Percentiles rank a stretch among this genome's conserved stretches.
These are phyloP conservation scores for Naganishia vaughanmartiniae DNA, from an alignment of 768 basidiomycete genomes.

Conservation along the genomic window DNA sequence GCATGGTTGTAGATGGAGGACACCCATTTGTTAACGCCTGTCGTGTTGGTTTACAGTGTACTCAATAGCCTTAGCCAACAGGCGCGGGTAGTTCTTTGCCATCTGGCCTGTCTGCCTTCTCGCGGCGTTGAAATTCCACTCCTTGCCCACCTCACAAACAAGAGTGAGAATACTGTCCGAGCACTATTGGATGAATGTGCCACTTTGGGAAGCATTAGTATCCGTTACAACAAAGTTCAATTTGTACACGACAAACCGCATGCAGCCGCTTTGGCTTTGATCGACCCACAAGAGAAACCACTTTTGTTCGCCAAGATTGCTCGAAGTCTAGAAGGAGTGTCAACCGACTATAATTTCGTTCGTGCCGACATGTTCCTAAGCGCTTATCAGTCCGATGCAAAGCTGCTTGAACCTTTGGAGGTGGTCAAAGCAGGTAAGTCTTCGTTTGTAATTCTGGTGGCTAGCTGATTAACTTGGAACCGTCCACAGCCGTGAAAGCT, in stretches of 20 bases:
- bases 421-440: constrained; percentile 8
- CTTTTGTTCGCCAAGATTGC: constrained; percentile 4
- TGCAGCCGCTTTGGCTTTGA: constrained; percentile 15
- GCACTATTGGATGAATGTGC: not conserved
- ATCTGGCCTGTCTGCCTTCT: constrained; percentile 38
- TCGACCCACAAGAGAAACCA: not conserved
- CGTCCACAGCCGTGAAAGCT: constrained; percentile 7
- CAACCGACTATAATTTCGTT: not conserved
- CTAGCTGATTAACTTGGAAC: not conserved
- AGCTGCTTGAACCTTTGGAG: not conserved
- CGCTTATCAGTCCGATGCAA: not conserved
- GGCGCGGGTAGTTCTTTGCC: constrained; percentile 13
- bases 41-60: not conserved
- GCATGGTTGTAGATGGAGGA: not conserved
- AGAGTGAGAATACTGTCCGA: not conserved
- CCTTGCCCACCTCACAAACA: not conserved
- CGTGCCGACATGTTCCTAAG: constrained; percentile 12
- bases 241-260: constrained; percentile 42
- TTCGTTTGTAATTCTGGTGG: not conserved
- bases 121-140: constrained; percentile 31
- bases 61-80: constrained; percentile 5
- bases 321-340: not conserved
- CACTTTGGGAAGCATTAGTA: not conserved
- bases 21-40: not conserved
- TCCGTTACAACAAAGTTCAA: constrained; percentile 6